Evolutionary conservation across 1,284 basidiomycete genomes (phyloP).

Genomic region (Puccinia brachypodii): DNA sequence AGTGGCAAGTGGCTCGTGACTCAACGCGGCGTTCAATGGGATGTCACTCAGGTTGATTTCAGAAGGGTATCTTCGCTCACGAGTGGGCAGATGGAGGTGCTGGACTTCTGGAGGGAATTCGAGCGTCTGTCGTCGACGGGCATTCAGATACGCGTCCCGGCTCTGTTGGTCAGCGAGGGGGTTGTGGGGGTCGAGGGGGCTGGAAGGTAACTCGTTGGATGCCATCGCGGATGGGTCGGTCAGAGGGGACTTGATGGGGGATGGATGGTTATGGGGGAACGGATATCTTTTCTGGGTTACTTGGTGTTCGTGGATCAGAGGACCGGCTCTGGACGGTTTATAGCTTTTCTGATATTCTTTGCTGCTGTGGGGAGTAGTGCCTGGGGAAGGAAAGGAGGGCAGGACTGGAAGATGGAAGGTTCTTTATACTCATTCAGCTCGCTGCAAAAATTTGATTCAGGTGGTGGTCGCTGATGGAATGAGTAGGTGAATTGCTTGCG

Average conservation of each 20-base stretch:
- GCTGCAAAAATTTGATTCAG: not conserved
- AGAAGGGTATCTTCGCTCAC: not conserved
- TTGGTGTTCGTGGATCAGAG: not conserved
- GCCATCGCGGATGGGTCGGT: not conserved
- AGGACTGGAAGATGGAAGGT: not conserved
- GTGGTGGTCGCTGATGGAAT: not conserved
- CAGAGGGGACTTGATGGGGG: not conserved
- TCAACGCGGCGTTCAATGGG: not conserved
- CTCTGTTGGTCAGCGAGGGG: not conserved
- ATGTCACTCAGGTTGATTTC: not conserved
- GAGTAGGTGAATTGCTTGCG: too few relatives aligned
- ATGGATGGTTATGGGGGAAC: not conserved
- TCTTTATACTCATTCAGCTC: not conserved
- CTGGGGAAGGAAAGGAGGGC: not conserved
- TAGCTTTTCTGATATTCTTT: not conserved
- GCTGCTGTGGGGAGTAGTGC: not conserved
- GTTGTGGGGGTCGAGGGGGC: not conserved
- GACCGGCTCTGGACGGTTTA: not conserved
- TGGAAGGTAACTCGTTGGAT: not conserved
- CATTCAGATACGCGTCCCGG: not conserved
- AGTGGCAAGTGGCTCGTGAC: not conserved
- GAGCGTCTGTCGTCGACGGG: not conserved
- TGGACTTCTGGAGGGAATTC: not conserved
- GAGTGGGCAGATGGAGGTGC: not conserved
- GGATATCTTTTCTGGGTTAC: not conserved